phyloP scores from a whole-genome alignment of 345 rosid species.

The Fremontodendron californicum region DNA sequence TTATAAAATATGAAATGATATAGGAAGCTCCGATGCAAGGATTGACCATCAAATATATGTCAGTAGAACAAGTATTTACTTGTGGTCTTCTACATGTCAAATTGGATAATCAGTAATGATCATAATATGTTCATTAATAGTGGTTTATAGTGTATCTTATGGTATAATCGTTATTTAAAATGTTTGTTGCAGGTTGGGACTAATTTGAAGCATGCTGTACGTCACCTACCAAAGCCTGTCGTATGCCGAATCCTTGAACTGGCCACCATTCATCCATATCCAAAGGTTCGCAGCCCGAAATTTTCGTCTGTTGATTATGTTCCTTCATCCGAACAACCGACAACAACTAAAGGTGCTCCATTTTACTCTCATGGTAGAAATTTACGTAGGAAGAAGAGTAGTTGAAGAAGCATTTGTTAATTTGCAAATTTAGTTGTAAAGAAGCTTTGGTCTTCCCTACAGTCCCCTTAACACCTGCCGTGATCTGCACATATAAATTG shows the following conservation, averaged over 20 bases:
- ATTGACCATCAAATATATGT: not conserved
- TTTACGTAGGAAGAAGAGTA: conserved; percentile 32
- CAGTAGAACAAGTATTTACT: not conserved
- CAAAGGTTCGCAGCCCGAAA: conserved; percentile 39
- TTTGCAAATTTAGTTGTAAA: conserved; percentile 28
- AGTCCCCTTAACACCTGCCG: not conserved
- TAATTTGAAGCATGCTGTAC: conserved; percentile 33
- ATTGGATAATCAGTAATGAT: too few relatives aligned
- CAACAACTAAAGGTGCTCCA: conserved; percentile 20
- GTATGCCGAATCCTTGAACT: conserved; percentile 61
- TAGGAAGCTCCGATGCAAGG: not conserved
- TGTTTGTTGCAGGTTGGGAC: conserved; percentile 46
- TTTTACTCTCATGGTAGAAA: conserved; percentile 32
- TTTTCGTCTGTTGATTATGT: not conserved
- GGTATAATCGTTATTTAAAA: conserved; percentile 5
- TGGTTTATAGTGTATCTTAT: not conserved
- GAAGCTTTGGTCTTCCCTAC: not conserved
- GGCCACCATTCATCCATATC: conserved; percentile 67
- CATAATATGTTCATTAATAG: not conserved
- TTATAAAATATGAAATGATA: too few relatives aligned
- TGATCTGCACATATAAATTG: conserved; percentile 22
- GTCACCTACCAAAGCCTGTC: conserved; percentile 53
- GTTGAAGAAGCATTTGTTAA: conserved; percentile 11
- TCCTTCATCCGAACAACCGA: conserved; percentile 14
- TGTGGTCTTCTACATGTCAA: not conserved